Conservation (phyloP, 2,329 filamentous ascomycete species). For the Pyricularia sp. region DNA sequence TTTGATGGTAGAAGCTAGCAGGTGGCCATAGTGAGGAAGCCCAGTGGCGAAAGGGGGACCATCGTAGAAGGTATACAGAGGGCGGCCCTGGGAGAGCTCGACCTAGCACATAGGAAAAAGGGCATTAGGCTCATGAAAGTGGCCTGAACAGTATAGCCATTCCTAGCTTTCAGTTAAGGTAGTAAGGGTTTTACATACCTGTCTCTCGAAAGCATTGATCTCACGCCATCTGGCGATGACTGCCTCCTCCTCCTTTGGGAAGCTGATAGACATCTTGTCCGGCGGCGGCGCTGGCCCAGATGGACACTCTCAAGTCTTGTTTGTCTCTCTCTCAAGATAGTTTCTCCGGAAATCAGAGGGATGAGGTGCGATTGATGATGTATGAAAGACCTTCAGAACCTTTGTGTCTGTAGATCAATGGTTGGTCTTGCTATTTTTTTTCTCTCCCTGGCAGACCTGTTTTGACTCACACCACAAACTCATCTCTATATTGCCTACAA, state of each 20-base stretch:
- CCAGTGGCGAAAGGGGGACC: conserved; percentile 62
- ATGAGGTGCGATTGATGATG: neutral
- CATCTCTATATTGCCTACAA: neutral
- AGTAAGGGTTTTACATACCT: conserved; percentile 35
- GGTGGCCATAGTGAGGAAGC: conserved; percentile 48
- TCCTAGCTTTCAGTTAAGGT: neutral
- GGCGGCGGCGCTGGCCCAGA: neutral
- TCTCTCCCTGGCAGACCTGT: neutral
- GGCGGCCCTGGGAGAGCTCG: conserved; percentile 69
- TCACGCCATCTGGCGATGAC: conserved; percentile 80
- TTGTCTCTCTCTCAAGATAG: neutral
- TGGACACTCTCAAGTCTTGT: neutral
- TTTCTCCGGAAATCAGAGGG: neutral
- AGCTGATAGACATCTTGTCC: conserved; percentile 68
- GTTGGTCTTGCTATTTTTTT: neutral
- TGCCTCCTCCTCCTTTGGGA: conserved; percentile 80
- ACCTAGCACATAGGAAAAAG: conserved; percentile 25
- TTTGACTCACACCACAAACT: neutral
- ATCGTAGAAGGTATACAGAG: conserved; percentile 91
- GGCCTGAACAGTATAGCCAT: neutral
- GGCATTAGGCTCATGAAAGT: neutral
- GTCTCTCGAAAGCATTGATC: conserved; percentile 79
- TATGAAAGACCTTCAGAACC: neutral
- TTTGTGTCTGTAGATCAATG: neutral
- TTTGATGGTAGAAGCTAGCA: conserved; percentile 88